phyloP scores from a whole-genome alignment of 2,329 filamentous ascomycete species.

The Eurotiales sp. region DNA sequence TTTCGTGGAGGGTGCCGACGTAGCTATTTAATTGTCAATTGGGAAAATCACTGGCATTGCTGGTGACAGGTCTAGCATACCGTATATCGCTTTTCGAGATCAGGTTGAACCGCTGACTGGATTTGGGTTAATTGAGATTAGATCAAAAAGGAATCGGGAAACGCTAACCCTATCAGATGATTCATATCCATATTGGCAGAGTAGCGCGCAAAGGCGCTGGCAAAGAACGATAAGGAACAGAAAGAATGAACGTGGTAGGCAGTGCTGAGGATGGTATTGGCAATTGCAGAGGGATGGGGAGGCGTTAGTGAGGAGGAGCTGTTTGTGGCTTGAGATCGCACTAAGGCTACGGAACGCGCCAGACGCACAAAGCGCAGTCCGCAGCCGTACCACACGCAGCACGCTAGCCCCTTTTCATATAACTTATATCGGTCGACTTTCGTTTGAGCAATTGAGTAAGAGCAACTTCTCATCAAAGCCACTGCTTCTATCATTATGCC shows the following conservation, averaged over 20 bases:
- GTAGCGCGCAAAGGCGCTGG: constrained; percentile 31
- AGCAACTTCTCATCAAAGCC: too few species aligned
- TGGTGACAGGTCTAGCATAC: constrained; percentile 54
- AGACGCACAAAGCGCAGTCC: constrained; percentile 4
- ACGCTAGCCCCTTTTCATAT: too few species aligned
- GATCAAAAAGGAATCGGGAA: constrained; percentile 23
- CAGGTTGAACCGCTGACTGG: constrained; percentile 86
- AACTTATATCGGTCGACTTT: too few species aligned
- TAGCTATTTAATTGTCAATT: constrained; percentile 61
- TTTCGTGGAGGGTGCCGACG: constrained; percentile 92
- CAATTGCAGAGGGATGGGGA: constrained; percentile 21
- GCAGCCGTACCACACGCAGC: not conserved
- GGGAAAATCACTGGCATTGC: not conserved
- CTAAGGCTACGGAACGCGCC: constrained; percentile 14
- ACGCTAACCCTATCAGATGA: constrained; percentile 47
- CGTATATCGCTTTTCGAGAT: constrained; percentile 97
- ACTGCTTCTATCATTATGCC: constrained; percentile 46
- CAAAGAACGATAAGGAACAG: constrained; percentile 15
- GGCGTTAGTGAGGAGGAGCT: constrained; percentile 13
- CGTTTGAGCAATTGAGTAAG: too few species aligned
- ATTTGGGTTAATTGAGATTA: constrained; percentile 34
- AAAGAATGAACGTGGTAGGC: constrained; percentile 16
- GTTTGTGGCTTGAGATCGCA: constrained; percentile 19
- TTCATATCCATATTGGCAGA: constrained; percentile 46
- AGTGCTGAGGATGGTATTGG: constrained; percentile 21